phyloP scores from a whole-genome alignment of 1,284 basidiomycete genomes.

The Coriolopsis trogii region DNA sequence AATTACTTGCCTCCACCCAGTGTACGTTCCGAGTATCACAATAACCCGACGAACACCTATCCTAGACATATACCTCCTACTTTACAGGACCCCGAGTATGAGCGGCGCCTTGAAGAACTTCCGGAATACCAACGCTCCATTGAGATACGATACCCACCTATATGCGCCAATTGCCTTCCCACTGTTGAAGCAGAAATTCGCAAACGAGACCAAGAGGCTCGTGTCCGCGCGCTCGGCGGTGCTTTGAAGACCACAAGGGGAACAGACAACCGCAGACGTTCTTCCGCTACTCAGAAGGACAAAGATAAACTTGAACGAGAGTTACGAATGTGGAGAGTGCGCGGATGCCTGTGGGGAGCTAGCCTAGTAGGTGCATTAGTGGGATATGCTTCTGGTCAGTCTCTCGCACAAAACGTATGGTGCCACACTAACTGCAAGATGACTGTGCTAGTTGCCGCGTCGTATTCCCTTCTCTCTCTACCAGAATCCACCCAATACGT shows the following conservation, averaged over 20 bases:
- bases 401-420: not conserved
- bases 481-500: constrained; percentile 14
- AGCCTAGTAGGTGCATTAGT: constrained; percentile 48
- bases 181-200: constrained; percentile 81
- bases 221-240: constrained; percentile 73
- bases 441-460: constrained; percentile 10
- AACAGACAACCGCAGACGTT: constrained; percentile 48
- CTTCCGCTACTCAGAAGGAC: constrained; percentile 41
- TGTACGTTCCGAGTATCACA: no score
- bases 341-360: constrained; percentile 62
- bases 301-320: constrained; percentile 46
- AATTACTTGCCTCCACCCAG: constrained; percentile 79
- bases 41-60: no score
- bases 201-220: constrained; percentile 80
- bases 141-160: constrained; percentile 82
- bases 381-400: constrained; percentile 49
- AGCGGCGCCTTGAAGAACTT: constrained; percentile 59
- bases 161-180: constrained; percentile 76
- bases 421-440: not conserved
- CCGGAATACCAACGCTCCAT: constrained; percentile 75
- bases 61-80: not conserved
- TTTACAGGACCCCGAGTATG: constrained; percentile 70
- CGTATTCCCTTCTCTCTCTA: constrained; percentile 7
- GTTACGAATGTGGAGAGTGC: constrained; percentile 59
- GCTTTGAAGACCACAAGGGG: constrained; percentile 67